Percentiles rank a stretch among this genome's conserved stretches.
Conservation (phyloP, 768 basidiomycete genomes). For the Boletus subparvulus region DNA sequence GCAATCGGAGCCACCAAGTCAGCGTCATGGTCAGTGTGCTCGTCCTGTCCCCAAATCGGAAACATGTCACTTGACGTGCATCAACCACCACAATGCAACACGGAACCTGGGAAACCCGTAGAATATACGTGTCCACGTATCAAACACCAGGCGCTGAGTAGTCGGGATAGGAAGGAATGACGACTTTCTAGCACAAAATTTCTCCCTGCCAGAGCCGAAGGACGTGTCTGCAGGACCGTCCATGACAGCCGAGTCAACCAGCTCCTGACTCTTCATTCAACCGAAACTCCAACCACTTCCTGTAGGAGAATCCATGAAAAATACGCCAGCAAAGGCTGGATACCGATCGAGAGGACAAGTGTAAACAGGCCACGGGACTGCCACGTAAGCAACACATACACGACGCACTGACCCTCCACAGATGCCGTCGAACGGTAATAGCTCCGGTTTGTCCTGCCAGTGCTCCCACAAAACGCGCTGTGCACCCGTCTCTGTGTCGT, state of each 20-base stretch:
- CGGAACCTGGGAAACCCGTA: background rate
- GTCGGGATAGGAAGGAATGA: background rate
- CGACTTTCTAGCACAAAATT: background rate
- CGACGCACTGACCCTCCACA: background rate
- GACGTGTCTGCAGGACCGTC: background rate
- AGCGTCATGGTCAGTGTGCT: no score
- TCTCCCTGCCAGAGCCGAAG: fast-evolving
- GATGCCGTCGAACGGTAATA: background rate
- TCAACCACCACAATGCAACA: background rate
- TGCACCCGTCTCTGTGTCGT: background rate
- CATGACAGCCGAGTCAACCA: background rate
- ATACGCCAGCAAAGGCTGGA: background rate
- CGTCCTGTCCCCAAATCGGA: background rate
- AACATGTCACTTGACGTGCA: background rate
- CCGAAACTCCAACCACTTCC: background rate
- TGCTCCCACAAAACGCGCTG: background rate
- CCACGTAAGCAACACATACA: background rate
- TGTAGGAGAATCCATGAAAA: background rate
- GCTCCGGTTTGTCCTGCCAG: background rate
- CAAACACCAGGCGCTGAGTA: background rate
- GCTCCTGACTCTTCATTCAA: background rate
- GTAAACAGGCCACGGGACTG: background rate
- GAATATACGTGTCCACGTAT: background rate
- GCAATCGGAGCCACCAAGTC: background rate
- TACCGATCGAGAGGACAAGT: background rate